Conservation (phyloP, 2,329 filamentous ascomycete genomes). For the Dryadomyces quercus-mongolicae region DNA sequence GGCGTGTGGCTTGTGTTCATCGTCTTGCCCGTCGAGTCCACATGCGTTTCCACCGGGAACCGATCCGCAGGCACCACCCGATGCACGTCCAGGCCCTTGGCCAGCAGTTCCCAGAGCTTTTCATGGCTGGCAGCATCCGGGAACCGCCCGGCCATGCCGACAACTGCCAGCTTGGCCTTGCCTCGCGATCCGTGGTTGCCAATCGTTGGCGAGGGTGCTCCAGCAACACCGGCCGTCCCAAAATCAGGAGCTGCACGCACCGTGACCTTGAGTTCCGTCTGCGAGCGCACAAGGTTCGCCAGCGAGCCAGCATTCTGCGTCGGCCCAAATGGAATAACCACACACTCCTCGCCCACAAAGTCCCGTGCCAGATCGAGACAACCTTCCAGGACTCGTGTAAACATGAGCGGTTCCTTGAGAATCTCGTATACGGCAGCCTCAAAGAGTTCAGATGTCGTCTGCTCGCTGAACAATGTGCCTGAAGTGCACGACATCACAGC, state of each 20-base stretch:
- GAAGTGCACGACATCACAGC: slow-evolving; percentile 39
- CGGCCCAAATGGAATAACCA: slow-evolving; percentile 38
- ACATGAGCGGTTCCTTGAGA: slow-evolving; percentile 34
- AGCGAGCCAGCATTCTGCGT: slow-evolving; percentile 35
- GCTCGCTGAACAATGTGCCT: slow-evolving; percentile 28
- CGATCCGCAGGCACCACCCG: slow-evolving; percentile 54
- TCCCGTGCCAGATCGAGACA: slow-evolving; percentile 29
- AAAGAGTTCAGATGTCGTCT: slow-evolving; percentile 28
- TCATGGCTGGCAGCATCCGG: slow-evolving; percentile 61
- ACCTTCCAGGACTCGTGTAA: slow-evolving; percentile 34
- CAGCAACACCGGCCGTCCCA: slow-evolving; percentile 15
- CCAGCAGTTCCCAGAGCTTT: slow-evolving; percentile 62
- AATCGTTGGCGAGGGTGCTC: slow-evolving; percentile 20
- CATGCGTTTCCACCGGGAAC: slow-evolving; percentile 62
- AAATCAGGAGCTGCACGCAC: slow-evolving; percentile 24
- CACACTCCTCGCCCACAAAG: slow-evolving; percentile 26
- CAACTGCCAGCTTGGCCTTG: slow-evolving; percentile 67
- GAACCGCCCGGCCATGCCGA: slow-evolving; percentile 71
- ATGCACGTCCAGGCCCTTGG: slow-evolving; percentile 65
- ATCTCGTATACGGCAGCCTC: slow-evolving; percentile 33
- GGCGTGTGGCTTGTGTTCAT: slow-evolving; percentile 69
- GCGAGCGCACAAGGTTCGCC: slow-evolving; percentile 26
- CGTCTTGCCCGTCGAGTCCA: slow-evolving; percentile 57
- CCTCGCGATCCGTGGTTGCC: slow-evolving; percentile 34
- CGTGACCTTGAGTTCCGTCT: slow-evolving; percentile 30